Conservation (phyloP, 2,329 filamentous ascomycete species). For the Fusarium staphyleae region DNA sequence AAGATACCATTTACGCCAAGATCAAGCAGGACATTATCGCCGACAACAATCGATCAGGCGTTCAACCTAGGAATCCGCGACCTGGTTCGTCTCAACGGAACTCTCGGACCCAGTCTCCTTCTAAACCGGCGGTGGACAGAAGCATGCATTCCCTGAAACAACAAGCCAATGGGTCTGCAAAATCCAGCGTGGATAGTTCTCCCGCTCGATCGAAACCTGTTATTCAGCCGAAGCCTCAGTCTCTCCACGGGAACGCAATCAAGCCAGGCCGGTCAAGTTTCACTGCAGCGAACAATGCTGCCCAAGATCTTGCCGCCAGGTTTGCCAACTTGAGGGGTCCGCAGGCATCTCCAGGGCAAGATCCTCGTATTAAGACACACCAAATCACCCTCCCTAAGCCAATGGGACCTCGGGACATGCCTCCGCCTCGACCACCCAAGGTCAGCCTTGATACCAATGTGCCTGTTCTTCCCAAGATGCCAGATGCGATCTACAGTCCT, state of each 20-base stretch:
- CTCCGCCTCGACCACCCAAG: conserved; percentile 53
- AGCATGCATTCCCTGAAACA: conserved; percentile 21
- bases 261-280: conserved; percentile 44
- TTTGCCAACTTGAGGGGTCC: conserved; percentile 64
- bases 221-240: conserved; percentile 72
- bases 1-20: conserved; percentile 59
- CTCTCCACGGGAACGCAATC: conserved; percentile 66
- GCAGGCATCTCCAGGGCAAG: conserved; percentile 53
- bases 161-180: conserved; percentile 32
- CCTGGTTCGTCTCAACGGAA: conserved; percentile 27
- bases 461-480: conserved; percentile 70
- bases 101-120: conserved; percentile 24
- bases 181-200: conserved; percentile 20
- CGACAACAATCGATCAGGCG: conserved; percentile 69
- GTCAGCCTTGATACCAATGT: conserved; percentile 60
- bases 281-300: conserved; percentile 41
- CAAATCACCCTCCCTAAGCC: conserved; percentile 51
- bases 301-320: conserved; percentile 61
- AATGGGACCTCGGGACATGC: conserved; percentile 62
- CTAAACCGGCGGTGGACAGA: conserved; percentile 17
- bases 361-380: conserved; percentile 61
- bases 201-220: conserved; percentile 51
- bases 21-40: conserved; percentile 68
- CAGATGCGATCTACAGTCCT: conserved; percentile 81
- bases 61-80: conserved; percentile 51